Evolutionary conservation across 2,329 filamentous ascomycete species (phyloP).

Genomic region (Aspergillus niger): DNA sequence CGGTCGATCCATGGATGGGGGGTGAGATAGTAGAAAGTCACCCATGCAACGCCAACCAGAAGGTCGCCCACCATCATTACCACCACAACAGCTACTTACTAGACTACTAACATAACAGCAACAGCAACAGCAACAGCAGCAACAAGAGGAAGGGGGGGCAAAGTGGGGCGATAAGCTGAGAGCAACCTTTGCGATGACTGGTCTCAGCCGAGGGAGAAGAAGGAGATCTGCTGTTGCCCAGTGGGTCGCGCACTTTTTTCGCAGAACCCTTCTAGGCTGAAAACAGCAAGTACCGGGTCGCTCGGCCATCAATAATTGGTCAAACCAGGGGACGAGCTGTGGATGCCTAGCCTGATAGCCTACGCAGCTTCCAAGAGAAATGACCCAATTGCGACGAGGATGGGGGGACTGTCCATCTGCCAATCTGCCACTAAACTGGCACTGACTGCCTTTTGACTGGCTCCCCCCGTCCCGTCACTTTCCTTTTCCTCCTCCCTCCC

Average conservation of each 20-base stretch:
- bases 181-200: constrained; percentile 13
- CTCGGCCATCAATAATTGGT: constrained; percentile 14
- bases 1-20: constrained; percentile 11
- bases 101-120: background rate
- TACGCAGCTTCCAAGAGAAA: constrained; percentile 20
- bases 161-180: constrained; percentile 26
- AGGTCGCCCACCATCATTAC: background rate
- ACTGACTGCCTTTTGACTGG: background rate
- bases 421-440: constrained; percentile 10
- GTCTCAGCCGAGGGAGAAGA: constrained; percentile 4
- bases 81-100: background rate
- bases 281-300: constrained; percentile 14
- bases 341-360: constrained; percentile 21
- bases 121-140: background rate
- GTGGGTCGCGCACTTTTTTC: constrained; percentile 14
- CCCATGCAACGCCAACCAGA: constrained; percentile 10
- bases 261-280: constrained; percentile 19
- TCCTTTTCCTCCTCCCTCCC: background rate
- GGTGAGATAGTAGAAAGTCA: background rate
- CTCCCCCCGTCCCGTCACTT: background rate
- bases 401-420: background rate
- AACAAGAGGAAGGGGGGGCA: constrained; percentile 14
- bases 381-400: background rate
- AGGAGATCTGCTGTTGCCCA: constrained; percentile 21
- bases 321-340: constrained; percentile 9